Percentiles rank a stretch among this genome's conserved stretches.
Conservation (phyloP, 164 flowering plant species). For the Magnolia officinalis region DNA sequence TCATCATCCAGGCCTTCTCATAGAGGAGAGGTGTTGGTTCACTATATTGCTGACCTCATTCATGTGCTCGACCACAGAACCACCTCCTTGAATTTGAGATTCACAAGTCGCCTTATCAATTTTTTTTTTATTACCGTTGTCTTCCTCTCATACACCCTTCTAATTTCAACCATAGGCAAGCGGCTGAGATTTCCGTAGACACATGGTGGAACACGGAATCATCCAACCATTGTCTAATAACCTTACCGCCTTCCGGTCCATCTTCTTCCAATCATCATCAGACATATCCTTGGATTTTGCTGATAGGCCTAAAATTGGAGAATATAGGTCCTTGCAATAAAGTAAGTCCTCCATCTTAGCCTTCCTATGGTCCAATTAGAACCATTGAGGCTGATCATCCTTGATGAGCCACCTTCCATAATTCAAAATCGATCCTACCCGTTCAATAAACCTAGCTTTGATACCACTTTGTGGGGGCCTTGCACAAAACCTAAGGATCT, state of each 20-base stretch:
- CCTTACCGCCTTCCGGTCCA: neutral
- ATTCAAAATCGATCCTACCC: neutral
- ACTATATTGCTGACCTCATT: too few species aligned
- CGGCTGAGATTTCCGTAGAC: neutral
- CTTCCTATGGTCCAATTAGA: neutral
- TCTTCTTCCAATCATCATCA: neutral
- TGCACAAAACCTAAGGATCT: neutral
- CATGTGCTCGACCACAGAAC: too few species aligned
- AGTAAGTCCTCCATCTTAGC: conserved; percentile 1
- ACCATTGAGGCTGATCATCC: neutral
- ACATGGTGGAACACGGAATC: neutral
- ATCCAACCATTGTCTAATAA: neutral
- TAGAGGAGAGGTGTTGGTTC: too few species aligned
- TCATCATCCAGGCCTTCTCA: too few species aligned
- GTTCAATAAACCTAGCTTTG: neutral
- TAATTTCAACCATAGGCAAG: neutral
- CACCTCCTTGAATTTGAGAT: too few species aligned
- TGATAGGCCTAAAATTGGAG: neutral
- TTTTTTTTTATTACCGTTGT: neutral
- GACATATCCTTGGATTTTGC: neutral
- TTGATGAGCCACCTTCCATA: neutral
- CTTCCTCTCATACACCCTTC: neutral
- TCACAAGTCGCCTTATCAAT: neutral
- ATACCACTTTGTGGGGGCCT: neutral
- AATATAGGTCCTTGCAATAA: neutral